Conservation (phyloP, 2,329 filamentous ascomycete genomes). For the Curvularia spicifera region DNA sequence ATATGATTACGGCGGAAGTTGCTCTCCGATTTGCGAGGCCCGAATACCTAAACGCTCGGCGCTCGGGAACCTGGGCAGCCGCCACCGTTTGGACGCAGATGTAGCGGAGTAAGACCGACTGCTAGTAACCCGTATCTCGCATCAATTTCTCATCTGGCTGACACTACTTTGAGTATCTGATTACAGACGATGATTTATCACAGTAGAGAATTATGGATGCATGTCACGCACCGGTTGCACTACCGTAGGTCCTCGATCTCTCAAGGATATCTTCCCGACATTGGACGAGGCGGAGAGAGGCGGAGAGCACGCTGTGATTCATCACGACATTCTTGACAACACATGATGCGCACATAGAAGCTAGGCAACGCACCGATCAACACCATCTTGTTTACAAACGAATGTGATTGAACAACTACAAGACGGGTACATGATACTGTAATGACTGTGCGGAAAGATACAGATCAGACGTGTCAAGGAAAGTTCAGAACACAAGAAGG, state of each 20-base stretch:
- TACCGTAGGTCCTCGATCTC: no score
- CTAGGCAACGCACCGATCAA: not conserved
- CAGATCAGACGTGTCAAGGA: not conserved
- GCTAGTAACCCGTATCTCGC: not conserved
- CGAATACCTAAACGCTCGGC: not conserved
- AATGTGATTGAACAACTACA: not conserved
- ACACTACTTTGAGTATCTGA: no score
- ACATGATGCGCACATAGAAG: not conserved
- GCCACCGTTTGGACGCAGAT: not conserved
- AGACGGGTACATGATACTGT: constrained; percentile 3
- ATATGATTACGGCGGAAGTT: not conserved
- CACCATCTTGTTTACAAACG: not conserved
- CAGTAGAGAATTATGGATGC: no score
- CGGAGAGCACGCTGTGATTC: not conserved
- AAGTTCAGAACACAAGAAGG: not conserved
- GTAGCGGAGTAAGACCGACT: not conserved
- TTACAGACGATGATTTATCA: no score
- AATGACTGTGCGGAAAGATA: constrained; percentile 13
- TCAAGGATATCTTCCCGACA: not conserved
- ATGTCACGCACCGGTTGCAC: no score
- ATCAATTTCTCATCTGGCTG: not conserved
- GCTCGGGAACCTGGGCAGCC: constrained; percentile 4
- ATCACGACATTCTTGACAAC: not conserved
- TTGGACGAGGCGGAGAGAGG: not conserved
- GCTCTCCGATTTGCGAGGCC: not conserved